Conservation (phyloP, 176 grass and related monocot species). For the Bothriochloa decipiens region DNA sequence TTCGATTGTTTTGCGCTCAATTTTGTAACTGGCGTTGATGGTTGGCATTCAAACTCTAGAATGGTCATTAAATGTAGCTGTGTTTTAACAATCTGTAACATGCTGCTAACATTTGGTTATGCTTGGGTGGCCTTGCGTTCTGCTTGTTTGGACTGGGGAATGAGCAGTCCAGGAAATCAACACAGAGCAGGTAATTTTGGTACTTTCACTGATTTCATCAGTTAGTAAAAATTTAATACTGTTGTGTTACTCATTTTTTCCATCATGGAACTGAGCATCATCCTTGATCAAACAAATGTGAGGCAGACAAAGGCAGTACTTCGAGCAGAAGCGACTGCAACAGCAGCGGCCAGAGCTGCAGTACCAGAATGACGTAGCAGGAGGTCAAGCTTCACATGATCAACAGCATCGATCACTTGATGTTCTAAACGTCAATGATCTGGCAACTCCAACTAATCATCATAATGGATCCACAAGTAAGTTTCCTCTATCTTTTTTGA, state of each 20-base stretch:
- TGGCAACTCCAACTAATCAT: conserved; percentile 54
- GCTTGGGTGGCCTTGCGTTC: conserved; percentile 12
- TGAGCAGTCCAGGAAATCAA: conserved; percentile 77
- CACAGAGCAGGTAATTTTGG: conserved; percentile 76
- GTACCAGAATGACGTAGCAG: conserved; percentile 42
- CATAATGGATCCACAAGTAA: conserved; percentile 44
- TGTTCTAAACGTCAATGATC: conserved; percentile 70
- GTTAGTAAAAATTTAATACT: not conserved
- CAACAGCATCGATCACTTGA: conserved; percentile 74
- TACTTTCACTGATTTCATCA: conserved; percentile 32
- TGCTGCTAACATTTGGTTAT: conserved; percentile 19
- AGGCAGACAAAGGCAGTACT: conserved; percentile 91
- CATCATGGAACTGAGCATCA: not conserved
- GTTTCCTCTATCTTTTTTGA: conserved; percentile 34
- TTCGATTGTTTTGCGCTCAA: not conserved
- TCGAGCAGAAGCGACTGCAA: conserved; percentile 84
- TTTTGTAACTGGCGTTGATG: not conserved
- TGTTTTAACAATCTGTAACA: conserved; percentile 19
- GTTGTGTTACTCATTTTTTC: conserved; percentile 11
- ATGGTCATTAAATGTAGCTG: not conserved
- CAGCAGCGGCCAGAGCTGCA: conserved; percentile 52
- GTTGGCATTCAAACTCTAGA: conserved; percentile 2
- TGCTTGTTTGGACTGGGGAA: conserved; percentile 47
- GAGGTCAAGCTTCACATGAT: conserved; percentile 36
- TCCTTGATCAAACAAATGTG: conserved; percentile 29